Conservation (phyloP, 441 rosid species). For the Brassica balearica region DNA sequence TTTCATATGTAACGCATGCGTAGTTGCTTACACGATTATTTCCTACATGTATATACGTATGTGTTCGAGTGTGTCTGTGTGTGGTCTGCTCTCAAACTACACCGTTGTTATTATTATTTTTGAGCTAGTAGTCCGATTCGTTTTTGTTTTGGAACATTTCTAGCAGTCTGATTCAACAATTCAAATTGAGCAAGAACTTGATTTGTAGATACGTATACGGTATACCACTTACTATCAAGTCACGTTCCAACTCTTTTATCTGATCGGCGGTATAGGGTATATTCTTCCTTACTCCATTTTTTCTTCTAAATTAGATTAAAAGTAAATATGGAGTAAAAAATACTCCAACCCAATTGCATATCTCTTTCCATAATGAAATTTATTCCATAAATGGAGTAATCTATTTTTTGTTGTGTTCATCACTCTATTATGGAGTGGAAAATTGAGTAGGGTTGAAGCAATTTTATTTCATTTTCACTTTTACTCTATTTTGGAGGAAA, state of each 20-base stretch:
- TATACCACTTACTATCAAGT: not conserved
- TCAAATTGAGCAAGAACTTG: not conserved
- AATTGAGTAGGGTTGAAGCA: too few relatives aligned
- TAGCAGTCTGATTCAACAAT: not conserved
- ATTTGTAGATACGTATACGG: not conserved
- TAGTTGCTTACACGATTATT: constrained; percentile 25
- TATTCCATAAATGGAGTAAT: too few relatives aligned
- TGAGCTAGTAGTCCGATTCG: not conserved
- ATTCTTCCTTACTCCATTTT: too few relatives aligned
- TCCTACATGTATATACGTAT: constrained; percentile 10
- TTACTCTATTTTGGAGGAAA: too few relatives aligned
- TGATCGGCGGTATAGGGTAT: not conserved
- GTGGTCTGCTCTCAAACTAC: not conserved
- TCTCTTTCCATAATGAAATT: too few relatives aligned
- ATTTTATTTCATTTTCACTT: too few relatives aligned
- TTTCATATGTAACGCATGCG: constrained; percentile 27
- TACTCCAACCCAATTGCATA: too few relatives aligned
- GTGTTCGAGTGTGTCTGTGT: not conserved
- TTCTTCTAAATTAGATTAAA: too few relatives aligned
- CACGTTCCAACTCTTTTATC: constrained; percentile 7
- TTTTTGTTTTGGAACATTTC: not conserved
- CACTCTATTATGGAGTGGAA: too few relatives aligned
- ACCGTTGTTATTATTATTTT: not conserved
- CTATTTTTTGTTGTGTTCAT: too few relatives aligned
- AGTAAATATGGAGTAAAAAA: too few relatives aligned